Conservation (phyloP, 176 grass and related monocot species). For the Oryza meyeriana region DNA sequence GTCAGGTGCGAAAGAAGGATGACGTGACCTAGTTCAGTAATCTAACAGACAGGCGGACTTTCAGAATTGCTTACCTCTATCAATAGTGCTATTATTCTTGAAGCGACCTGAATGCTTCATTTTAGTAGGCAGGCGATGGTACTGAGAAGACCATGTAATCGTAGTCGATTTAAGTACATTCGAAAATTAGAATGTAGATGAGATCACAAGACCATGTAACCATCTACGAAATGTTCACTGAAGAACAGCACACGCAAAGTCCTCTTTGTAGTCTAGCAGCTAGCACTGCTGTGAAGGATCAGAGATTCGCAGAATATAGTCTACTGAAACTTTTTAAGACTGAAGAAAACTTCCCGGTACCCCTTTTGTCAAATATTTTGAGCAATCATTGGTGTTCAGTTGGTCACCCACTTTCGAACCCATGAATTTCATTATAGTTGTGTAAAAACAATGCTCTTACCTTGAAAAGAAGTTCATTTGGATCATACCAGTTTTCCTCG, state of each 20-base stretch:
- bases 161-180: not conserved
- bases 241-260: not conserved
- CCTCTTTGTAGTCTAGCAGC: not conserved
- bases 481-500: not conserved
- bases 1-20: slow-evolving; percentile 8
- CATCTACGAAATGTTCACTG: not conserved
- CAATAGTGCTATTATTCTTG: slow-evolving; percentile 30
- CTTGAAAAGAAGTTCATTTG: no score
- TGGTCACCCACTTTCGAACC: not conserved
- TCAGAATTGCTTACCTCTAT: slow-evolving; percentile 12
- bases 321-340: not conserved
- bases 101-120: slow-evolving; percentile 26
- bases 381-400: not conserved
- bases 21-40: slow-evolving; percentile 30
- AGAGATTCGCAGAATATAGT: not conserved
- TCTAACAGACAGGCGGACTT: slow-evolving; percentile 33
- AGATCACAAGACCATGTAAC: not conserved
- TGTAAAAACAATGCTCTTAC: not conserved
- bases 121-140: not conserved
- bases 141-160: slow-evolving; percentile 20
- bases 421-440: not conserved
- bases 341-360: not conserved
- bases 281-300: not conserved
- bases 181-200: slow-evolving; percentile 4
- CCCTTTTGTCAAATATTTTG: not conserved